Percentiles rank a stretch among this genome's conserved stretches.
These are phyloP conservation scores for Ogataea henricii DNA, from an alignment of 805 yeast species.

Conservation along the genomic window DNA sequence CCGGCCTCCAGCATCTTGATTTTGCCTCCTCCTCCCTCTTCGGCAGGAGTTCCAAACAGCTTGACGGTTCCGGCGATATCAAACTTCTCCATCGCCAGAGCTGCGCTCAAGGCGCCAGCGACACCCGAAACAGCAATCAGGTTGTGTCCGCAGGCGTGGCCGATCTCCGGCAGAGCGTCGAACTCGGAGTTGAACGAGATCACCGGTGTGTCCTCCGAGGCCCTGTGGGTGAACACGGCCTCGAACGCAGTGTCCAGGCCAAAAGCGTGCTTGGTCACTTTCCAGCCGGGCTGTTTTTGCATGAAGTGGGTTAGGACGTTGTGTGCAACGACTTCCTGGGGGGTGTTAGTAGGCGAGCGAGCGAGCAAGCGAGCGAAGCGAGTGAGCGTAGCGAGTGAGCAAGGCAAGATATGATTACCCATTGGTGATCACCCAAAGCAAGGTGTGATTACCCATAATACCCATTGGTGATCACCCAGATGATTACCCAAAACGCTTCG, in stretches of 20 bases:
- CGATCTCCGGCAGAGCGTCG: constrained; percentile 33
- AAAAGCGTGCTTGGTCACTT: constrained; percentile 27
- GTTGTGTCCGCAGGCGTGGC: constrained; percentile 37
- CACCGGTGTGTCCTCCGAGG: constrained; percentile 18
- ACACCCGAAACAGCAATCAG: constrained; percentile 30
- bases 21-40: constrained; percentile 35
- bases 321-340: constrained; percentile 30
- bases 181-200: constrained; percentile 31
- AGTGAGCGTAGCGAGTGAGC: background rate
- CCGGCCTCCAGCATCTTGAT: constrained; percentile 28
- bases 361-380: constrained; percentile 1
- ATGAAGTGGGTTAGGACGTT: constrained; percentile 24
- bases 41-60: constrained; percentile 34
- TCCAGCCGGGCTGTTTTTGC: constrained; percentile 27
- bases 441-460: too few species aligned
- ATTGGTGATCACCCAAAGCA: background rate
- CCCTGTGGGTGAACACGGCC: constrained; percentile 17
- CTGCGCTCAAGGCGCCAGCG: constrained; percentile 22
- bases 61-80: constrained; percentile 31
- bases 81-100: constrained; percentile 25
- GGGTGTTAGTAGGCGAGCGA: background rate
- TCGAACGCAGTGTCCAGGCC: constrained; percentile 30
- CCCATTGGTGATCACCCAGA: too few species aligned
- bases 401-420: background rate
- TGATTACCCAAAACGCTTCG: too few species aligned